Conservation (phyloP, 768 basidiomycete species). For the Tylopilus felleus region DNA sequence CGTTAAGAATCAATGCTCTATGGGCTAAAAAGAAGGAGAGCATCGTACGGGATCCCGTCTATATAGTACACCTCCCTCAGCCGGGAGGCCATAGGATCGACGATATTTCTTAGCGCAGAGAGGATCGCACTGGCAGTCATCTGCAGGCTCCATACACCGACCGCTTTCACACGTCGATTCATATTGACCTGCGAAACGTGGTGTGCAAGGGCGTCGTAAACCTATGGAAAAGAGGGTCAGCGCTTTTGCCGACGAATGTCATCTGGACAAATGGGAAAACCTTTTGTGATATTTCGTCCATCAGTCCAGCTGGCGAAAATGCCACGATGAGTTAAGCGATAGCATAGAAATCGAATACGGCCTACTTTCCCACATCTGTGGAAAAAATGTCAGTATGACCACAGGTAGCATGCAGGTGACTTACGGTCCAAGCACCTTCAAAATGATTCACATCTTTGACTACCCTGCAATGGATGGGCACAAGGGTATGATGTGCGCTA, state of each 20-base stretch:
- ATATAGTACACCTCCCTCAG: conserved; percentile 29
- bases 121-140: conserved; percentile 88
- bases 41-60: conserved; percentile 32
- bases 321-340: conserved; percentile 1
- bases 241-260: not conserved
- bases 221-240: conserved; percentile 38
- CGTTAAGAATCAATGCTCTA: conserved; percentile 16
- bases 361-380: conserved; percentile 91
- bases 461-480: conserved; percentile 91
- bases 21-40: conserved; percentile 21
- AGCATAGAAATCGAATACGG: not conserved
- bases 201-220: conserved; percentile 89
- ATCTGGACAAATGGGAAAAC: conserved; percentile 33
- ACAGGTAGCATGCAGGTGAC: conserved; percentile 28
- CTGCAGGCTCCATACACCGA: conserved; percentile 93
- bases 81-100: conserved; percentile 57
- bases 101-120: conserved; percentile 67
- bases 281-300: conserved; percentile 87
- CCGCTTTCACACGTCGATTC: conserved; percentile 84
- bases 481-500: conserved; percentile 89
- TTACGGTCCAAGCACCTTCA: conserved; percentile 94
- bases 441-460: conserved; percentile 83
- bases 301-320: conserved; percentile 73
- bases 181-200: conserved; percentile 91
- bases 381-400: conserved; percentile 3